These are phyloP conservation scores for Hydnomerulius pinastri DNA, from an alignment of 768 basidiomycete genomes.

Conservation along the genomic window DNA sequence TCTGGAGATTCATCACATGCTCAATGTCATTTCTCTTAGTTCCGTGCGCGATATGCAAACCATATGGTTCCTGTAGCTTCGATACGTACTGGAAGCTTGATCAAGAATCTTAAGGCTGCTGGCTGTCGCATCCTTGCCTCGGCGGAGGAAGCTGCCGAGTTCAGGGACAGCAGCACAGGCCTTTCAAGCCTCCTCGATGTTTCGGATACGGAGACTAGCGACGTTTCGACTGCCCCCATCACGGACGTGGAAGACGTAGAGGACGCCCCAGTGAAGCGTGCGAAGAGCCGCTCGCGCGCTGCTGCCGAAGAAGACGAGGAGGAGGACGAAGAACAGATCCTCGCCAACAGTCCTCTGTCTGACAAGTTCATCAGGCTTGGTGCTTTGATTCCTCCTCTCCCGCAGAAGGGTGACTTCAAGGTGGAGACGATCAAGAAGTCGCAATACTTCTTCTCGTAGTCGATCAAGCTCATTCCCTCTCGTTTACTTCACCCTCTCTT, in stretches of 20 bases:
- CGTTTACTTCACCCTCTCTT: neutral
- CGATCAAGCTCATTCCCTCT: neutral
- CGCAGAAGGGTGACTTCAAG: constrained; percentile 83
- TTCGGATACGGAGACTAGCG: constrained; percentile 37
- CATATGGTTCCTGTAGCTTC: constrained; percentile 63
- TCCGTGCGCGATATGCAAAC: constrained; percentile 73
- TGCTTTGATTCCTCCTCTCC: constrained; percentile 79
- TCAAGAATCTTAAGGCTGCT: constrained; percentile 44
- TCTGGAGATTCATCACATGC: neutral
- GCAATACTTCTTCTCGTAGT: constrained; percentile 92
- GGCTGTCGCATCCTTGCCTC: constrained; percentile 48
- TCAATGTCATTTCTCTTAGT: constrained; percentile 41
- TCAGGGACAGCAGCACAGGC: constrained; percentile 14
- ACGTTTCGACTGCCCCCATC: constrained; percentile 23
- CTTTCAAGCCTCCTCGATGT: constrained; percentile 40
- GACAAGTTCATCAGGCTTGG: constrained; percentile 74
- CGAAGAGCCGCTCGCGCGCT: constrained; percentile 23
- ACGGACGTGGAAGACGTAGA: constrained; percentile 10
- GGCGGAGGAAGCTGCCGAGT: constrained; percentile 38
- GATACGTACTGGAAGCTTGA: constrained; percentile 38
- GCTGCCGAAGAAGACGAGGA: constrained; percentile 20
- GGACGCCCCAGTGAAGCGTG: constrained; percentile 10
- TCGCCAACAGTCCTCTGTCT: constrained; percentile 26
- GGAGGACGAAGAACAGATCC: constrained; percentile 25
- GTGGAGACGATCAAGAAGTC: constrained; percentile 81